Conservation (phyloP, 2,329 filamentous ascomycete genomes). For the Venturia nashicola region DNA sequence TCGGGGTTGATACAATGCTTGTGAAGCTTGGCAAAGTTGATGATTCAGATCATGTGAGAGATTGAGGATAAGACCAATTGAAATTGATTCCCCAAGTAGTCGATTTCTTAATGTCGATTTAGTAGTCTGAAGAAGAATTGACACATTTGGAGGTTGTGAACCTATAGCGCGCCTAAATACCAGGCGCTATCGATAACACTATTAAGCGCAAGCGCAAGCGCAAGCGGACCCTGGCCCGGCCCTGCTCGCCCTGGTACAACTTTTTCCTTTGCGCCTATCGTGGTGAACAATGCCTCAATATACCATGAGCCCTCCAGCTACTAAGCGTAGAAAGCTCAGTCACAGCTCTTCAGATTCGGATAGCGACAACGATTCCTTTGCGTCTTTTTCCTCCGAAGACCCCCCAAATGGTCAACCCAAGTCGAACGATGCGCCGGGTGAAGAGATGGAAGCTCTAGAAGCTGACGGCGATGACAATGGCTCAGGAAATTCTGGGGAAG, state of each 20-base stretch:
- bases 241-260: background rate
- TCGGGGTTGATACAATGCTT: background rate
- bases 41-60: background rate
- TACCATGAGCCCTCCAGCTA: slow-evolving; percentile 24
- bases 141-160: too few species aligned
- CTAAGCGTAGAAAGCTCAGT: slow-evolving; percentile 36
- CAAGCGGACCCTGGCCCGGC: too few species aligned
- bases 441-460: slow-evolving; percentile 11
- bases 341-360: slow-evolving; percentile 21
- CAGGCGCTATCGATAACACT: too few species aligned
- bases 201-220: too few species aligned
- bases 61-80: too few species aligned
- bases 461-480: slow-evolving; percentile 9
- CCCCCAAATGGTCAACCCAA: background rate
- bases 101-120: background rate
- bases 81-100: too few species aligned
- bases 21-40: background rate
- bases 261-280: background rate
- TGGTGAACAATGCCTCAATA: background rate
- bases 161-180: too few species aligned
- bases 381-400: background rate
- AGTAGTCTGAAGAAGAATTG: too few species aligned
- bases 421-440: background rate
- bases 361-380: slow-evolving; percentile 9
- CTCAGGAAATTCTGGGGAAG: slow-evolving; percentile 13